Evolutionary conservation across 2,329 filamentous ascomycete species (phyloP), one percentile per base, ranked within the genome.

Genomic region (Tetracladium maxilliforme): DNA sequence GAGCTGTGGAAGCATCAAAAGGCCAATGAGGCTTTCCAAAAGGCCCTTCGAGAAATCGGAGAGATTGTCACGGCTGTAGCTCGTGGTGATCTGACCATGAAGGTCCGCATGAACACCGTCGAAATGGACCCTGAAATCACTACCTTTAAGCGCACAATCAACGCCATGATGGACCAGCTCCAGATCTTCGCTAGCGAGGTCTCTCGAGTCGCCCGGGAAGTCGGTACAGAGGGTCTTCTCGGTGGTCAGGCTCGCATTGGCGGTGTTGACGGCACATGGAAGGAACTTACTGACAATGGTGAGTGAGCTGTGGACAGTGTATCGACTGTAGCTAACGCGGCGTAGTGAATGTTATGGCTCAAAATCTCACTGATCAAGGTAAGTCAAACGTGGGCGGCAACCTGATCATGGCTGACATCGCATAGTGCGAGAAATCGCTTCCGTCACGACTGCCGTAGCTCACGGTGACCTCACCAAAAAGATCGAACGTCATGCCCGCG

Each of bases 91-190:
- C 63, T 95, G 32, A 93, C 84, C 49, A 94, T 93, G 63, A 92
- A 93, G 56, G 87, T 94, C 34, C 72, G 87, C 43, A 92, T 95
- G 49, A 90, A 94, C 47, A 80, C 81, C 4, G 77, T 92, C 37
- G 87, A 95, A 57, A 90, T 94, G 77, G 87, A 95, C 61, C 84
- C 86, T 15, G 87, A 95, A 62, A 95, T 95, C 44, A 90, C 84
- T 15, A 86, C 83, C 7, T 95, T 95, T 62, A 95, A 95, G 57
- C 76, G 83, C 42, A 94, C 87, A 33, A 95, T 95, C 58, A 95
- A 95, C 50, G 92, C 81, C 38, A 95, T 95, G 87, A 92, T 95
- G 71, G 87, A 95, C 47, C 87, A 94, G 52, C 65, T 95, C 31
- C 86, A 94, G 48, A 81, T 92, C 31, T 95, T 95, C 51, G 87